Base-by-base conservation (phyloP, 2,329 filamentous ascomycete genomes). In the Tolypocladium album region DNA sequence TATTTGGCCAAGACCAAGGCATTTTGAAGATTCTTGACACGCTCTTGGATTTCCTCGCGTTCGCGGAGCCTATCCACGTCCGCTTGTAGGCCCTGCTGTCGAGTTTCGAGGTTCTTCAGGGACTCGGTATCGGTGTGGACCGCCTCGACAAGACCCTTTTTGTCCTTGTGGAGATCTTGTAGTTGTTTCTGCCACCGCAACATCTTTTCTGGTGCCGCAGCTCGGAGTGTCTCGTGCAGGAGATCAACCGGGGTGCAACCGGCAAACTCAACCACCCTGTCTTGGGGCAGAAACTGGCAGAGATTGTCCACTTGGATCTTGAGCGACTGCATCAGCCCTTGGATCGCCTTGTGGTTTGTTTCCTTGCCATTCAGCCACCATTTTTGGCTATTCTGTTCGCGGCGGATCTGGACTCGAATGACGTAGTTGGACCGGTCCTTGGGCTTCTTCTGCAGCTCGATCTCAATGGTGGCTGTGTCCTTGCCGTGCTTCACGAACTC, bases 291-390 rank as follows among this genome's bases (percentile, higher is more conserved):
- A 67, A 99, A 99, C 71, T 99, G 94, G 72, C 94, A 99, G 2
- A 99, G 80, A 67, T 99, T 99, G 77, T 99, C 94, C 64, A 97
- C 90, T 73, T 99, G 94, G 58, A 99, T 97, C 56, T 88, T 88
- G 68, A 96, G 86, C 12, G 80, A 81, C 61, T 79, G 82, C 62
- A 88, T 88, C 56, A 96, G 76, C 12, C 79, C 75, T 66, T 88
- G 80, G 8, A 97, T 81, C 4, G 79, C 79, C 67, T 87, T 88
- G 63, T 86, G 83, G 1, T 80, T 79, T 6, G 79, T 74, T 59
- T 82, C 80, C 63, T 79, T 83, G 47, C 86, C 87, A 70, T 97
- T 88, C 39, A 97, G 72, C 70, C 81, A 88, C 77, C 89, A 99
- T n/a, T 83, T 82, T 39, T 87, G 86, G 65, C 85, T 88, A 71